Base-by-base conservation (phyloP, 2,329 filamentous ascomycete genomes). In the Talaromyces sp. region DNA sequence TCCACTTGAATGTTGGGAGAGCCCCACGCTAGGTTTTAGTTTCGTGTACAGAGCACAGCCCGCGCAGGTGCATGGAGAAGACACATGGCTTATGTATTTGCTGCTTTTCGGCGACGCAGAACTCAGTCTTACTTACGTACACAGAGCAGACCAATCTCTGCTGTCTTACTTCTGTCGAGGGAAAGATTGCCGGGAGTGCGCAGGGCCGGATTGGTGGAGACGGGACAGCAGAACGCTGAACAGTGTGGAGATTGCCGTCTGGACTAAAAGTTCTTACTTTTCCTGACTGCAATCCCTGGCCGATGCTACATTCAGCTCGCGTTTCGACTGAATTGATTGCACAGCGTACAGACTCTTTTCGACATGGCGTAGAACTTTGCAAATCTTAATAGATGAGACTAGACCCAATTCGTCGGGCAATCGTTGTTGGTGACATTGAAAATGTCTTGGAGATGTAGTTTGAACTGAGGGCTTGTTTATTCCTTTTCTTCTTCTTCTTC, bases 341-440 rank as follows among this genome's bases (percentile, higher is more conserved):
- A 37, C 31, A 14, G 33, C 14, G 52, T 14, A 56, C 6, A 39
- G n/a, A 22, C 52, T 39, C 13, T 22, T 22, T 37, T 37, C 52
- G 52, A 37, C 52, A 54, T 14, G 52, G 31, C 13, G 33, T 24
- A 22, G 31, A 14, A 37, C 14, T 37, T 1, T 19, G 10, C 16
- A 39, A 54, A 56, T 56, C 52, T 56, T 56, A 56, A 14, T 56
- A 39, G n/a, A 56, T 8, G 33, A 33, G 52, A 39, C 52, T 56
- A 56, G 22, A 22, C 33, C 52, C n/a, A 22, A 56, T 39, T 14
- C 6, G 52, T 14, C 52, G 24, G 52, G 52, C 52, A 22, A 37
- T 56, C 52, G 24, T 11, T 14, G 16, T 35, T 11, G 31, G 50
- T 37, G 22, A 19, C 16, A 35, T 19, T 37, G 11, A 37, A 35